Base-by-base conservation (phyloP, 2,329 filamentous ascomycete genomes). In the Dothideomycetes sp. region DNA sequence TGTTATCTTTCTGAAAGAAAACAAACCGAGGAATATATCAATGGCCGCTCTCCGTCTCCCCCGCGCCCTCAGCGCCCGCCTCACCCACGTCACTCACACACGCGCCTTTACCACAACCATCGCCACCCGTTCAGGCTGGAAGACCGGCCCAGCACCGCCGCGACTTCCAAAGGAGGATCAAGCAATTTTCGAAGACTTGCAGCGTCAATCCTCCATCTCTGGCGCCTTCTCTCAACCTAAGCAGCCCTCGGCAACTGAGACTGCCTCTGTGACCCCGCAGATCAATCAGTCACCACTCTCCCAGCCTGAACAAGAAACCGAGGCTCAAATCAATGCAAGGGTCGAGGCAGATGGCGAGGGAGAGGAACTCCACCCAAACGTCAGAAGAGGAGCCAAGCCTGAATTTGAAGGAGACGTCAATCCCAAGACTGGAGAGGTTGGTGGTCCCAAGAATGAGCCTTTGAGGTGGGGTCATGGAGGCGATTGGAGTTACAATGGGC, bases 371-470 rank as follows among this genome's bases (percentile, higher is more conserved):
- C 80, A 84, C 56, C 79, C 79, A 0, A 78, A 86, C 57, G 65
- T 89, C 42, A 70, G 81, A 47, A 68, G 78, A 47, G 89, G 89
- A 27, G 81, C 87, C 32, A 75, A 79, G 53, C 88, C 91, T 2
- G 89, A 96, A 65, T 98, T 98, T 53, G 79, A 89, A 50, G 91
- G 91, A 43, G 88, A 96, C 39, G 72, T 70, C 40, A 96, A 98
- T 60, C 91, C 91, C 3, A 82, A 81, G 69, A 98, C 91, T 2
- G 91, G 91, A 17, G 91, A 98, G 70, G 77, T 95, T 9, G 91
- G 91, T 4, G 91, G 91, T 1, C 91, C 91, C 4, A 98, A 96
- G 77, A 96, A 94, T 56, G 89, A 98, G 63, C 91, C 91, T 37
- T 56, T 96, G 57, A 68, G 88, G 52, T 95, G 89, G 89, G 87